Evolutionary conservation across 805 yeast species (phyloP).

Genomic region (Wickerhamiella allomyrinae): DNA sequence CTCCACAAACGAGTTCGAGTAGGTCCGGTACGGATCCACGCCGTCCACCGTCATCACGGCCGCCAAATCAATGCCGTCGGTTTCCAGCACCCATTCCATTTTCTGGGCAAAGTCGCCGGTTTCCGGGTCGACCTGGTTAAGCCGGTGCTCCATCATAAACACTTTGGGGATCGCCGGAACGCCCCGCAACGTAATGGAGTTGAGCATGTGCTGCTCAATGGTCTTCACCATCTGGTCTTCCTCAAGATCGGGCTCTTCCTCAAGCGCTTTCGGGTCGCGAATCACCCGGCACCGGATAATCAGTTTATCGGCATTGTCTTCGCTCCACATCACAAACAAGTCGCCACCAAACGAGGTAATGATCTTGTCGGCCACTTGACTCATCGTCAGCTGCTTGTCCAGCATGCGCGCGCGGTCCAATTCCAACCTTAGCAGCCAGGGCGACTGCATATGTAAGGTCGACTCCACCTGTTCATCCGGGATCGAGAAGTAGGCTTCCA

Average conservation of each 20-base stretch:
- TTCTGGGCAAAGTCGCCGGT: conserved; percentile 79
- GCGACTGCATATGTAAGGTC: conserved; percentile 85
- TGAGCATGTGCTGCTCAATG: conserved; percentile 92
- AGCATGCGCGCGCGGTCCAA: conserved; percentile 98
- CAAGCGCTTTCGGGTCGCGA: conserved; percentile 85
- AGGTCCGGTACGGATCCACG: conserved; percentile 78
- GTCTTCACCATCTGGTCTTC: conserved; percentile 94
- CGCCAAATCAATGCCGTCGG: conserved; percentile 93
- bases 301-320: conserved; percentile 94
- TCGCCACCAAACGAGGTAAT: conserved; percentile 88
- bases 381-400: conserved; percentile 94
- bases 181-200: conserved; percentile 89
- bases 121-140: conserved; percentile 38
- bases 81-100: conserved; percentile 96
- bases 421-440: conserved; percentile 94
- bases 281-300: conserved; percentile 96
- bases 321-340: conserved; percentile 95
- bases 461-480: conserved; percentile 97
- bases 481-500: conserved; percentile 91
- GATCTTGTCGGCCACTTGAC: conserved; percentile 93
- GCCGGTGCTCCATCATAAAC: conserved; percentile 38
- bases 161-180: conserved; percentile 85
- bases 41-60: conserved; percentile 94
- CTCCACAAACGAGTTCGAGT: conserved; percentile 94
- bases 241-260: conserved; percentile 87